These are phyloP conservation scores for Ganoderma lingzhi DNA, from an alignment of 1,284 basidiomycete genomes.

Conservation along the genomic window DNA sequence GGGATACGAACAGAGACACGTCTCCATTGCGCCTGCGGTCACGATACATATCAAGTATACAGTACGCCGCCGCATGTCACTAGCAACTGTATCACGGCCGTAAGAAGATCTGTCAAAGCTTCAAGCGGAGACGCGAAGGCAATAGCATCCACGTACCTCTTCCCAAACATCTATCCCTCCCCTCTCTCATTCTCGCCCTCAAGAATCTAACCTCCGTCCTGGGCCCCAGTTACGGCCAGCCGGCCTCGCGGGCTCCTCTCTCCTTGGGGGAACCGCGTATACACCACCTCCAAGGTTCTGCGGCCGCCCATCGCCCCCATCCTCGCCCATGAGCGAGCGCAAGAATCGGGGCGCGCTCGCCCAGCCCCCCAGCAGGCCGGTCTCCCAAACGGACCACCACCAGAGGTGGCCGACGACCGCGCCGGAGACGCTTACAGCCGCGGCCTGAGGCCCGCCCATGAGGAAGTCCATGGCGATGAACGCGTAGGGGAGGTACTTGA, in stretches of 20 bases:
- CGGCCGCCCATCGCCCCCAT: slow-evolving; percentile 31
- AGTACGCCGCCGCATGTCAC: not conserved
- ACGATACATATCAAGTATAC: not conserved
- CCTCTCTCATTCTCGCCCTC: not conserved
- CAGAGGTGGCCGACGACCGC: slow-evolving; percentile 82
- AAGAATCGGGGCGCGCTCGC: slow-evolving; percentile 48
- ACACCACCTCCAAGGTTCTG: slow-evolving; percentile 39
- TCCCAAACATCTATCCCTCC: not conserved
- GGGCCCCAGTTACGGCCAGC: slow-evolving; percentile 50
- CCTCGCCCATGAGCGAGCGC: slow-evolving; percentile 45
- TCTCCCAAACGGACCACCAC: slow-evolving; percentile 75
- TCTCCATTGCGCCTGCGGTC: not conserved
- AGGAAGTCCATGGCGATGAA: slow-evolving; percentile 79
- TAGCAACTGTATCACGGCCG: not conserved
- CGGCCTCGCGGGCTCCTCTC: slow-evolving; percentile 33
- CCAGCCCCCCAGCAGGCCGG: slow-evolving; percentile 31
- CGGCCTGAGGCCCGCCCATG: slow-evolving; percentile 66
- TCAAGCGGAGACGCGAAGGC: not conserved
- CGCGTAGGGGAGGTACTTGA: slow-evolving; percentile 79
- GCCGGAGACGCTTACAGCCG: slow-evolving; percentile 69
- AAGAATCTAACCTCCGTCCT: slow-evolving; percentile 48
- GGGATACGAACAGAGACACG: not conserved
- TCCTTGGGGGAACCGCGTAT: slow-evolving; percentile 43
- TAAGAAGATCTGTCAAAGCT: slow-evolving; percentile 7
- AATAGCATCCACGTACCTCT: not conserved